Conservation (phyloP, 106 monocot genomes). For the Ottelia alismoides region DNA sequence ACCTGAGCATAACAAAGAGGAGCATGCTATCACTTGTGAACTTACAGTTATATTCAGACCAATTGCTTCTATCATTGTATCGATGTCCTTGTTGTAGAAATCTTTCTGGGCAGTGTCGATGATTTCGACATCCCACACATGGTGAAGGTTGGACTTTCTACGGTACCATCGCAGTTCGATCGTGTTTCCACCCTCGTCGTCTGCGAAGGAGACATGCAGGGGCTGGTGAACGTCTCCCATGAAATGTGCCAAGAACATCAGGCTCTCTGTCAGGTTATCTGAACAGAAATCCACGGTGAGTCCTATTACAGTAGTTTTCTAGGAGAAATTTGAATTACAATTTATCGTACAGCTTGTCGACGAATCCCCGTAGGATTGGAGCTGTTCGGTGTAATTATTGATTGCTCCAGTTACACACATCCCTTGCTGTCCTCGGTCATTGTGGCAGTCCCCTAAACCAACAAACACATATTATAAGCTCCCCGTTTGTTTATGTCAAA, state of each 20-base stretch:
- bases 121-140: slow-evolving; percentile 57
- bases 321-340: no score
- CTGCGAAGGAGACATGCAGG: slow-evolving; percentile 44
- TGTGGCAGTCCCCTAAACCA: slow-evolving; percentile 90
- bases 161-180: slow-evolving; percentile 64
- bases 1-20: background rate
- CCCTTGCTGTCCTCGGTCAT: slow-evolving; percentile 22
- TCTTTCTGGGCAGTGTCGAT: slow-evolving; percentile 49
- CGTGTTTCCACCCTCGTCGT: slow-evolving; percentile 74
- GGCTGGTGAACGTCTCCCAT: slow-evolving; percentile 74
- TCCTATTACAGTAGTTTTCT: no score
- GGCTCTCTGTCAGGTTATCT: slow-evolving; percentile 68
- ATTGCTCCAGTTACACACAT: slow-evolving; percentile 81
- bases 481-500: no score
- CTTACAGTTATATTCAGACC: slow-evolving; percentile 46
- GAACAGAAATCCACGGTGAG: no score
- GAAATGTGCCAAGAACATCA: slow-evolving; percentile 89
- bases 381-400: slow-evolving; percentile 70
- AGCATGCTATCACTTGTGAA: background rate
- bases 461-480: no score
- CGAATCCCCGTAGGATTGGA: slow-evolving; percentile 29
- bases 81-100: slow-evolving; percentile 30
- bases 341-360: no score
- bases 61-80: slow-evolving; percentile 38
- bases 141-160: slow-evolving; percentile 68